Percentiles rank a stretch among this genome's conserved stretches.
phyloP scores from a whole-genome alignment of 371 early-diverging fungal species.

The Circinella minor region DNA sequence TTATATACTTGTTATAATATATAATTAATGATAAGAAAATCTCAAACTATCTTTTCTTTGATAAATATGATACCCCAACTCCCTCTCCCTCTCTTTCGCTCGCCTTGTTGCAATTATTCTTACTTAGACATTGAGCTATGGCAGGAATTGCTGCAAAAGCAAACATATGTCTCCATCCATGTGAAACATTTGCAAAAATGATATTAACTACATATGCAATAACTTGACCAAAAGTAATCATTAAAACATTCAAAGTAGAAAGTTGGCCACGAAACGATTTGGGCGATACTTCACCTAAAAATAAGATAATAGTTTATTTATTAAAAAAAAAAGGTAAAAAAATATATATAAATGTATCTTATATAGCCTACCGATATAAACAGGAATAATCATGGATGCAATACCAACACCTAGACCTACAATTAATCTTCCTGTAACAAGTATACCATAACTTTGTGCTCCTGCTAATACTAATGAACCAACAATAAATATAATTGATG shows the following conservation, averaged over 20 bases:
- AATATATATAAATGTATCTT: neutral
- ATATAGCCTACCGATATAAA: constrained; percentile 69
- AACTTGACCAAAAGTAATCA: constrained; percentile 62
- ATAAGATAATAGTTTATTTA: too few relatives aligned
- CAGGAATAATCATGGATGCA: constrained; percentile 80
- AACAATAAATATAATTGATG: constrained; percentile 68
- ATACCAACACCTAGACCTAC: constrained; percentile 87
- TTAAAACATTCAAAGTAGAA: constrained; percentile 55
- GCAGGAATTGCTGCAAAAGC: constrained; percentile 46
- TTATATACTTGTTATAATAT: too few relatives aligned
- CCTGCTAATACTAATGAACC: constrained; percentile 71
- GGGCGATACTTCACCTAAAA: constrained; percentile 35
- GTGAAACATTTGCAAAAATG: constrained; percentile 38
- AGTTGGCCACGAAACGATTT: constrained; percentile 56
- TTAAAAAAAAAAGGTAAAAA: neutral
- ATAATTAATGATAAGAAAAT: too few relatives aligned
- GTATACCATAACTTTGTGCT: constrained; percentile 52
- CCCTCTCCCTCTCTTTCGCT: too few relatives aligned
- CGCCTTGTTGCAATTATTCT: neutral
- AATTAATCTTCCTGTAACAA: constrained; percentile 73
- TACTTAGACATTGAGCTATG: constrained; percentile 29
- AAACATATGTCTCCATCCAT: constrained; percentile 69
- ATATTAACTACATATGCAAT: constrained; percentile 60
- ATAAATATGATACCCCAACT: too few relatives aligned
- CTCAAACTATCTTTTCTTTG: too few relatives aligned